Conservation (phyloP, 352 stramenopile species). For the Phytophthora niederhauseri region DNA sequence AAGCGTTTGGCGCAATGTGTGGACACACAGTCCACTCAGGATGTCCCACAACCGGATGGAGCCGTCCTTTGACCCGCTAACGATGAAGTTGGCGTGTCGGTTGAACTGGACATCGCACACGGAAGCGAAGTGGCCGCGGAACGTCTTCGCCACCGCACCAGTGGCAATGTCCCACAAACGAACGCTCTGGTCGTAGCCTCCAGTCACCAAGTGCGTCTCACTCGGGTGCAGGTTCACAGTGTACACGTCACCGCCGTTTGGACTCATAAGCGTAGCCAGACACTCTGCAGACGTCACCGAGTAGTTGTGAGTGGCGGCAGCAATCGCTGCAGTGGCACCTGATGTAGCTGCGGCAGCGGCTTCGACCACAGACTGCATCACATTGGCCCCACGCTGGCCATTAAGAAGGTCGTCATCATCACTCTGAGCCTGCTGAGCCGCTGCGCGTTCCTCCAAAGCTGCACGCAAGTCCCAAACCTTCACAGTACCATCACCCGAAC, state of each 20-base stretch:
- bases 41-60: slow-evolving; percentile 90
- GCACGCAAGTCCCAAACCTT: slow-evolving; percentile 88
- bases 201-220: slow-evolving; percentile 88
- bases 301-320: slow-evolving; percentile 39
- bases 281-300: slow-evolving; percentile 54
- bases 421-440: slow-evolving; percentile 41
- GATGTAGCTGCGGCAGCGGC: slow-evolving; percentile 15
- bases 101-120: slow-evolving; percentile 92
- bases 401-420: slow-evolving; percentile 43
- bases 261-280: slow-evolving; percentile 56
- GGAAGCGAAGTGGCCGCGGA: slow-evolving; percentile 78
- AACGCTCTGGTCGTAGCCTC: slow-evolving; percentile 89
- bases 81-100: slow-evolving; percentile 84
- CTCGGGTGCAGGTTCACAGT: slow-evolving; percentile 85
- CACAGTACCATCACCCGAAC: slow-evolving; percentile 82
- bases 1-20: slow-evolving; percentile 84
- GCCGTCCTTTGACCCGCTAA: slow-evolving; percentile 87
- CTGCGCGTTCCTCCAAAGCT: slow-evolving; percentile 47
- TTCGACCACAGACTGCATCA: slow-evolving; percentile 38
- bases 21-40: slow-evolving; percentile 85
- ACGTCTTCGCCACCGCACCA: slow-evolving; percentile 73
- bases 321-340: slow-evolving; percentile 25
- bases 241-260: slow-evolving; percentile 79
- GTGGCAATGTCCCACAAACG: slow-evolving; percentile 86
- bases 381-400: slow-evolving; percentile 33